Conservation (phyloP, 2,329 filamentous ascomycete species). For the Fusarium succisae region DNA sequence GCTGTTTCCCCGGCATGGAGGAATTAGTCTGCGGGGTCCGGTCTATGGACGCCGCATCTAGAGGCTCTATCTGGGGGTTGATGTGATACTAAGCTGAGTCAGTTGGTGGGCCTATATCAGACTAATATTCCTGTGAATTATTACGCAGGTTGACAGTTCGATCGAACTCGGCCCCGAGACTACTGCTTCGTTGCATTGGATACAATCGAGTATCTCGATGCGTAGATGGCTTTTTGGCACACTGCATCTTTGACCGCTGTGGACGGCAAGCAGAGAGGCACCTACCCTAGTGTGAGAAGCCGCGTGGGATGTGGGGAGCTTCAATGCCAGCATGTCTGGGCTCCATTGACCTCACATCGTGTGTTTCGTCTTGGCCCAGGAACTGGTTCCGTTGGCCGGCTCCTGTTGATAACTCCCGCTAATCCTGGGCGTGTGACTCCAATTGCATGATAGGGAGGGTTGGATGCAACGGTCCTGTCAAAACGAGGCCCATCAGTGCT, state of each 20-base stretch:
- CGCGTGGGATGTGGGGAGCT: constrained; percentile 31
- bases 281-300: constrained; percentile 7
- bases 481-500: constrained; percentile 10
- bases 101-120: constrained; percentile 4
- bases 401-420: constrained; percentile 8
- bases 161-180: background rate
- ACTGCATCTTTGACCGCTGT: constrained; percentile 22
- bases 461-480: constrained; percentile 4
- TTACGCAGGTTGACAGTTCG: background rate
- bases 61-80: constrained; percentile 6
- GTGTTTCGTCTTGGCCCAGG: constrained; percentile 25
- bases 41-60: constrained; percentile 20
- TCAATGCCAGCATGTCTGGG: constrained; percentile 17
- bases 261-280: background rate
- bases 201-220: background rate
- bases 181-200: background rate
- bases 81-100: constrained; percentile 34
- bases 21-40: constrained; percentile 35
- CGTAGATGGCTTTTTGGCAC: background rate
- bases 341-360: constrained; percentile 32
- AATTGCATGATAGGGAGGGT: constrained; percentile 23
- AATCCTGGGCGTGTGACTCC: constrained; percentile 17
- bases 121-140: background rate
- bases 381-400: constrained; percentile 25
- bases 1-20: constrained; percentile 18